Percentiles rank a stretch among this genome's conserved stretches.
These are phyloP conservation scores for Jaapia argillacea DNA, from an alignment of 768 basidiomycete genomes.

Conservation along the genomic window DNA sequence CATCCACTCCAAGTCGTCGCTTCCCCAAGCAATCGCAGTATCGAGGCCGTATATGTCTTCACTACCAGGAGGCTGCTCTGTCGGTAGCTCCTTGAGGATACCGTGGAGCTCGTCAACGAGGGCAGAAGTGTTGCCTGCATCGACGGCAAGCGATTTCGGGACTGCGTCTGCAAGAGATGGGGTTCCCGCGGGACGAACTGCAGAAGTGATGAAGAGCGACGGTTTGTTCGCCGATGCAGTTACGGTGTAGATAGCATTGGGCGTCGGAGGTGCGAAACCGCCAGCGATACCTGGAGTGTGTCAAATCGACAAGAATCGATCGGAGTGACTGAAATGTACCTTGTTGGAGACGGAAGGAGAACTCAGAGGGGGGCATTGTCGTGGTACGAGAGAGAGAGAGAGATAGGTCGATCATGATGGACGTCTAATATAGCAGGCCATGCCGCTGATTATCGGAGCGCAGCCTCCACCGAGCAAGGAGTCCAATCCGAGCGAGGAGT, in stretches of 20 bases:
- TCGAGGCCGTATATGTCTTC: constrained; percentile 68
- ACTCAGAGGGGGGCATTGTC: constrained; percentile 42
- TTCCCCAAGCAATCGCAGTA: constrained; percentile 52
- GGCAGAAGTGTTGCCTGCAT: constrained; percentile 16
- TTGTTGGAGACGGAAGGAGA: constrained; percentile 49
- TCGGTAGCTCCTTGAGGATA: constrained; percentile 52
- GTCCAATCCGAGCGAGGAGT: constrained; percentile 4
- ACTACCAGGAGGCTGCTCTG: constrained; percentile 43
- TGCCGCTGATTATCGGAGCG: neutral
- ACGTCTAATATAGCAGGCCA: too few species aligned
- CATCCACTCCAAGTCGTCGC: constrained; percentile 47
- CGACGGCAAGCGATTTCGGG: constrained; percentile 29
- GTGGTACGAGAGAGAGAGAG: constrained; percentile 6
- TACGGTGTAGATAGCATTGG: constrained; percentile 43
- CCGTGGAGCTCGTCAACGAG: constrained; percentile 48
- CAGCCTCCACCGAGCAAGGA: constrained; percentile 1
- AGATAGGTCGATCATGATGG: too few species aligned
- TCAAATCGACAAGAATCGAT: too few species aligned
- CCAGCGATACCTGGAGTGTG: constrained; percentile 63
- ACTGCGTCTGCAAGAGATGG: constrained; percentile 28
- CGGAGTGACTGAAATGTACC: constrained; percentile 32
- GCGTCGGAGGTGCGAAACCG: constrained; percentile 64
- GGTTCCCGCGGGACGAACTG: constrained; percentile 38
- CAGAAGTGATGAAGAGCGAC: constrained; percentile 35
- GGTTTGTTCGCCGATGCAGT: constrained; percentile 26